phyloP scores from a whole-genome alignment of 2,329 filamentous ascomycete genomes.

The Rhexocercosporidium sp. region DNA sequence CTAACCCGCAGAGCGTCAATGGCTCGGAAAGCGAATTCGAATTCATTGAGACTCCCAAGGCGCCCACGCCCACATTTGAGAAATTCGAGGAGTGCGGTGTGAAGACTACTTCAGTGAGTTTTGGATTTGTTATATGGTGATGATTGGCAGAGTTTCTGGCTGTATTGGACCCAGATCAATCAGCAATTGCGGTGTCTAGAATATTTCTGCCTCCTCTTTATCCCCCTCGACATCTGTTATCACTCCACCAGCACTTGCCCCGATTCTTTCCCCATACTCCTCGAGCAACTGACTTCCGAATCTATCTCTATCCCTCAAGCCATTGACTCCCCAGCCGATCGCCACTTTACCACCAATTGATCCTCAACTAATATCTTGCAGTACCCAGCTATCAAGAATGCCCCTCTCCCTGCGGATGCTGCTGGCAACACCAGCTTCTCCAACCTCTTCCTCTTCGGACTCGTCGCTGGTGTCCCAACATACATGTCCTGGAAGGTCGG shows the following conservation, averaged over 20 bases:
- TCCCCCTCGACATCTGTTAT: not conserved
- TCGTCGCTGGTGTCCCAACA: constrained; percentile 74
- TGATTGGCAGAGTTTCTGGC: not conserved
- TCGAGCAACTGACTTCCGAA: no score
- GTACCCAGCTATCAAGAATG: constrained; percentile 93
- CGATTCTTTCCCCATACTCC: no score
- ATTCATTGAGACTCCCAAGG: constrained; percentile 64
- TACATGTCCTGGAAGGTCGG: constrained; percentile 84
- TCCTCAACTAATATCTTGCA: constrained; percentile 46
- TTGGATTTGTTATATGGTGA: constrained; percentile 6
- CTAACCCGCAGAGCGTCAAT: constrained; percentile 53
- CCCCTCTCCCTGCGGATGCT: constrained; percentile 87
- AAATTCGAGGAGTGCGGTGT: constrained; percentile 61
- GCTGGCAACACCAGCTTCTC: constrained; percentile 86
- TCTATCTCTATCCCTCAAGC: not conserved
- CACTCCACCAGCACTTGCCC: no score
- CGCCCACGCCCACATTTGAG: constrained; percentile 54
- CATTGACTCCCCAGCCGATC: not conserved
- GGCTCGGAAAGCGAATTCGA: constrained; percentile 64
- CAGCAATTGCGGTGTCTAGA: not conserved
- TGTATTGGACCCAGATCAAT: not conserved
- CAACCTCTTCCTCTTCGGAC: constrained; percentile 74
- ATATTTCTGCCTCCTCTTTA: not conserved
- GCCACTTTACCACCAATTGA: constrained; percentile 31
- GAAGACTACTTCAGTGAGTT: constrained; percentile 57